phyloP scores from a whole-genome alignment of 208 protist genomes.

The Crithidia brevicula region DNA sequence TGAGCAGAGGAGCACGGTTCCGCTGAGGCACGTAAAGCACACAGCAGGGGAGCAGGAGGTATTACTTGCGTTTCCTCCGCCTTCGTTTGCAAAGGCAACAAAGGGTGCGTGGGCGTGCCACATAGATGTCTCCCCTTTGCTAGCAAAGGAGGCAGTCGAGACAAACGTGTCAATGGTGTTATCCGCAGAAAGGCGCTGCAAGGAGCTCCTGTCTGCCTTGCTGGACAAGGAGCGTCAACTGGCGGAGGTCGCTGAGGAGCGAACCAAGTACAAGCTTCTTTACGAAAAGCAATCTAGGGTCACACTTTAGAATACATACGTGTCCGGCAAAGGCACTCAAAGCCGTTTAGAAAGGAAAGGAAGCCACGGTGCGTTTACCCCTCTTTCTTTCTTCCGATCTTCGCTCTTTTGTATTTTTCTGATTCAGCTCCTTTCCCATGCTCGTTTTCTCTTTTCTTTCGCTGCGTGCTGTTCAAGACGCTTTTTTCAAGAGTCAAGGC shows the following conservation, averaged over 20 bases:
- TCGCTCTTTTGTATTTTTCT: too few relatives aligned
- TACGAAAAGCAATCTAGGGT: conserved; percentile 13
- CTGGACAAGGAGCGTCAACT: conserved; percentile 80
- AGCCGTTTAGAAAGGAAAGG: too few relatives aligned
- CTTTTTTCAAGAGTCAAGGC: too few relatives aligned
- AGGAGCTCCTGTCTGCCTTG: conserved; percentile 69
- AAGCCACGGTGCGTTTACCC: too few relatives aligned
- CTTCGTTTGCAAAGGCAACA: neutral
- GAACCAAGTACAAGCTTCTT: conserved; percentile 27
- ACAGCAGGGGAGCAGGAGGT: neutral
- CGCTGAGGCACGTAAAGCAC: neutral
- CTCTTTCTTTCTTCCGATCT: too few relatives aligned
- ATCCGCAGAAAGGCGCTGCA: conserved; percentile 29
- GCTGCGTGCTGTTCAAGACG: too few relatives aligned
- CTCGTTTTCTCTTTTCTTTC: too few relatives aligned
- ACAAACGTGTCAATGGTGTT: neutral
- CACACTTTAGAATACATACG: neutral
- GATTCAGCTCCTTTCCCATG: too few relatives aligned
- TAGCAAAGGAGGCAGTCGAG: neutral
- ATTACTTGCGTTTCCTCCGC: neutral
- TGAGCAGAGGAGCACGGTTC: neutral
- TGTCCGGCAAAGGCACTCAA: too few relatives aligned
- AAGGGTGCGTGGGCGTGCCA: too few relatives aligned
- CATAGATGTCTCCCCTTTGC: neutral
- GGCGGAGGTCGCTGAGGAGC: conserved; percentile 47